phyloP scores from a whole-genome alignment of 495 filamentous ascomycete species.

The Parachaetomium inaequale region DNA sequence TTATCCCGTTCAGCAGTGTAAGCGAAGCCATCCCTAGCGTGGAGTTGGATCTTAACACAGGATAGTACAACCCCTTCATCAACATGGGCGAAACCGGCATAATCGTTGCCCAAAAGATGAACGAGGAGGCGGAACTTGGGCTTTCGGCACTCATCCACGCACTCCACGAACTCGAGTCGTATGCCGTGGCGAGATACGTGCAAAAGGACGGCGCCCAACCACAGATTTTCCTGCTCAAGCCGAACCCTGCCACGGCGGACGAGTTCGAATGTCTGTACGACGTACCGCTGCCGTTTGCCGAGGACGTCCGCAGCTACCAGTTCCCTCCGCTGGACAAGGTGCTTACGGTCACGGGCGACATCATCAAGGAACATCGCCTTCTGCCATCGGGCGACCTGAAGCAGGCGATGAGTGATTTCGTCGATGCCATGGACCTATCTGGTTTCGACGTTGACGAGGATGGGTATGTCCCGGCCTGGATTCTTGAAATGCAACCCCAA shows the following conservation, averaged over 20 bases:
- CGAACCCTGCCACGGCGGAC: slow-evolving; percentile 69
- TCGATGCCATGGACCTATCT: slow-evolving; percentile 90
- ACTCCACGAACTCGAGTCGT: slow-evolving; percentile 78
- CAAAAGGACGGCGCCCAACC: slow-evolving; percentile 75
- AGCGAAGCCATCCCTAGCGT: slow-evolving; percentile 1
- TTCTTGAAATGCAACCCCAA: not conserved
- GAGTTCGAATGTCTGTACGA: slow-evolving; percentile 89
- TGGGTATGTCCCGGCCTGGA: slow-evolving; percentile 49
- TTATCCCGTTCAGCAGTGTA: slow-evolving; percentile 72
- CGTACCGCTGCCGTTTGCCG: slow-evolving; percentile 87
- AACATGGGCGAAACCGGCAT: slow-evolving; percentile 74
- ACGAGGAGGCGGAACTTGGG: slow-evolving; percentile 72
- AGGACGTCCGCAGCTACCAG: slow-evolving; percentile 82
- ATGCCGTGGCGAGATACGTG: slow-evolving; percentile 84
- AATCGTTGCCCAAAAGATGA: slow-evolving; percentile 67
- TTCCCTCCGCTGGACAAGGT: slow-evolving; percentile 90
- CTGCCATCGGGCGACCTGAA: slow-evolving; percentile 72
- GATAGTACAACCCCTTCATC: slow-evolving; percentile 77
- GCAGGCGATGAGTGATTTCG: slow-evolving; percentile 81
- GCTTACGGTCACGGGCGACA: slow-evolving; percentile 82
- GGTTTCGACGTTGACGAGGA: slow-evolving; percentile 57
- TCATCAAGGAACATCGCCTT: slow-evolving; percentile 77
- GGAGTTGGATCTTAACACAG: not conserved
- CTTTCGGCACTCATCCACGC: slow-evolving; percentile 89
- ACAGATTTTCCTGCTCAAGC: slow-evolving; percentile 75